Evolutionary conservation across 345 rosid species (phyloP), one percentile per base, ranked within the genome.

Genomic region (Salix suchowensis): DNA sequence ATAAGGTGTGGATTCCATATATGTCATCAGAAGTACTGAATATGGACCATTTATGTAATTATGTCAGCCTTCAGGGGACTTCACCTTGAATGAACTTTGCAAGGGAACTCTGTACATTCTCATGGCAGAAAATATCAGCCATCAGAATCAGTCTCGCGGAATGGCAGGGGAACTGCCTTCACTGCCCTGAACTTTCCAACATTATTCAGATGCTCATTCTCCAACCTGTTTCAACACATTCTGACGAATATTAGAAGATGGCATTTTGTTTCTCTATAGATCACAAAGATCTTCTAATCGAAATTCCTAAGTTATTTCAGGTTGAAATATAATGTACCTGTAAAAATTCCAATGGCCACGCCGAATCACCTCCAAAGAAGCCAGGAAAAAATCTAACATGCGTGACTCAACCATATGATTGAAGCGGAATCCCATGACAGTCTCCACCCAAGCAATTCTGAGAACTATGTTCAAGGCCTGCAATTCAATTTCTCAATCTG

Each of bases 301-400:
- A 23, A 6, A n/a, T 58, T 58, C 24, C 26, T 3, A n/a, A 58
- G 62, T 58, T n/a, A 58, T 12, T 44, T 1, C 18, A 58, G 14
- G 11, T n/a, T 5, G 70, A 46, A 26, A 72, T 11, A 12, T 69
- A 46, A 80, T 40, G 73, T 82, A 94, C 98, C 98, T 88, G 88
- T 96, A 94, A 66, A 94, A 96, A 80, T 94, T 96, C 99, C 99
- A 94, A 30, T 96, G 99, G 36, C 99, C 99, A 72, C 99, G 81
- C 7, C 97, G 85, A 67, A 92, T 89, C 65, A 96, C 97, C 86
- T 96, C 99, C 39, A 90, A 81, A 0, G 97, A 92, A 16, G 99
- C 99, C 82, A 96, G 73, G 82, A 88, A 85, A 82, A 96, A 94
- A 64, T 94, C 98, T 61, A 96, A 80, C 86, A 94, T 76, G 32